These are phyloP conservation scores for Phytopythium sindhum DNA, from an alignment of 352 stramenopile genomes.

Conservation along the genomic window DNA sequence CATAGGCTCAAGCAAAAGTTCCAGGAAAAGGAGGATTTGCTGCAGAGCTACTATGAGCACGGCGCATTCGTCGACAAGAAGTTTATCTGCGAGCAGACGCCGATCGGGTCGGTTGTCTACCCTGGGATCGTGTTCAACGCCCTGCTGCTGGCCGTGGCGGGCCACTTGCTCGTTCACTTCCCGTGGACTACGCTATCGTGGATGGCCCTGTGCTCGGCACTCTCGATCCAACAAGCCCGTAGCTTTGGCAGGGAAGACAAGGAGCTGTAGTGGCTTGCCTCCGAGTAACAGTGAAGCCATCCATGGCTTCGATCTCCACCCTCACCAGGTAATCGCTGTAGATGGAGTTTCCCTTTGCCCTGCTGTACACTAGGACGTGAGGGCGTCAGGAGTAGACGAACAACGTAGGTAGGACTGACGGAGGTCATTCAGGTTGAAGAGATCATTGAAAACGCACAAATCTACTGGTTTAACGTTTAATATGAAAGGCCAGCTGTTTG, in stretches of 20 bases:
- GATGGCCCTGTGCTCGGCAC: constrained; percentile 37
- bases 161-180: constrained; percentile 27
- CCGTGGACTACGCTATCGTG: constrained; percentile 29
- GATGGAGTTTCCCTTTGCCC: background rate
- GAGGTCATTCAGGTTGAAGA: too few species aligned
- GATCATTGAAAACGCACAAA: too few species aligned
- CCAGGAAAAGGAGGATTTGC: constrained; percentile 66
- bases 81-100: constrained; percentile 25
- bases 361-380: background rate
- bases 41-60: constrained; percentile 66
- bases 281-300: background rate
- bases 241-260: constrained; percentile 40
- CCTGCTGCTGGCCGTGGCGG: constrained; percentile 26
- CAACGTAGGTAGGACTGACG: background rate
- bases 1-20: constrained; percentile 58
- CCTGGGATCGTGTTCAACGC: constrained; percentile 40
- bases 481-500: too few species aligned
- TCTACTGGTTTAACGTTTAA: background rate
- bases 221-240: constrained; percentile 46
- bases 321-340: background rate
- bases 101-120: constrained; percentile 24
- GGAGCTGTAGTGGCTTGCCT: background rate
- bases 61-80: constrained; percentile 35
- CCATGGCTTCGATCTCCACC: too few species aligned
- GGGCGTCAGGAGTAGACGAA: background rate